Conservation (phyloP, 108 stramenopile genomes). For the Cylindrotheca fusiformis region DNA sequence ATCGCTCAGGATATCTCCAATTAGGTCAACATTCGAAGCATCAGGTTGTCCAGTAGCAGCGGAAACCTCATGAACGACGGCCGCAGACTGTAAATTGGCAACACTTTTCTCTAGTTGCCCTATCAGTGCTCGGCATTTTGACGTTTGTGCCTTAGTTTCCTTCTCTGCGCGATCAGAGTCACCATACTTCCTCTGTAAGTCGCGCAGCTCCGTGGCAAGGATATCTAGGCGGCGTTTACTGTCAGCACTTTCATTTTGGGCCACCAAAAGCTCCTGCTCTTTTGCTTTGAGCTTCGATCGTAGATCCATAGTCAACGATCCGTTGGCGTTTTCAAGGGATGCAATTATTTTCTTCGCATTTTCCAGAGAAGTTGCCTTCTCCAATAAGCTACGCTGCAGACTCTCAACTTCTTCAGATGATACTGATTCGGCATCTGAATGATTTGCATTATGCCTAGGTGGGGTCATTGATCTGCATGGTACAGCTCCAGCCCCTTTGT, state of each 20-base stretch:
- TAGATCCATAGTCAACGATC: conserved; percentile 38
- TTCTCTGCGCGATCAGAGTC: conserved; percentile 16
- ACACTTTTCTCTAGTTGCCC: conserved; percentile 30
- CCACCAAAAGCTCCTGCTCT: conserved; percentile 32
- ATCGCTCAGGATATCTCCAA: conserved; percentile 36
- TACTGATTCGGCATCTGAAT: conserved; percentile 9
- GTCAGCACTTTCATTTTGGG: conserved; percentile 30
- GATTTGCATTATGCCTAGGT: conserved; percentile 3
- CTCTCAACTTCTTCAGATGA: conserved; percentile 26
- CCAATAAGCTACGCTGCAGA: conserved; percentile 31
- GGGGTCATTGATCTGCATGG: conserved; percentile 7
- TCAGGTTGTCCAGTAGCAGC: conserved; percentile 18
- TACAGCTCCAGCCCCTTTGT: background rate
- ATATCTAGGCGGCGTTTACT: conserved; percentile 36
- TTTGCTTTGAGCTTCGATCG: conserved; percentile 51
- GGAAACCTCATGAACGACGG: conserved; percentile 39
- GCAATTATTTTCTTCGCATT: conserved; percentile 64
- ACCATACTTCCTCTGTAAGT: conserved; percentile 34
- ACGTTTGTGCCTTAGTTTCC: conserved; percentile 12
- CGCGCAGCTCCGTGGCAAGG: conserved; percentile 49
- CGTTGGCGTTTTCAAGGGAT: conserved; percentile 55
- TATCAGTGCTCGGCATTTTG: conserved; percentile 26
- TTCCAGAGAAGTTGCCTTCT: conserved; percentile 42
- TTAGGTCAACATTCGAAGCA: conserved; percentile 26
- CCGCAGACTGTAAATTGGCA: conserved; percentile 31